phyloP scores from a whole-genome alignment of 805 yeast genomes.

The Kodamaea neixiangensis region DNA sequence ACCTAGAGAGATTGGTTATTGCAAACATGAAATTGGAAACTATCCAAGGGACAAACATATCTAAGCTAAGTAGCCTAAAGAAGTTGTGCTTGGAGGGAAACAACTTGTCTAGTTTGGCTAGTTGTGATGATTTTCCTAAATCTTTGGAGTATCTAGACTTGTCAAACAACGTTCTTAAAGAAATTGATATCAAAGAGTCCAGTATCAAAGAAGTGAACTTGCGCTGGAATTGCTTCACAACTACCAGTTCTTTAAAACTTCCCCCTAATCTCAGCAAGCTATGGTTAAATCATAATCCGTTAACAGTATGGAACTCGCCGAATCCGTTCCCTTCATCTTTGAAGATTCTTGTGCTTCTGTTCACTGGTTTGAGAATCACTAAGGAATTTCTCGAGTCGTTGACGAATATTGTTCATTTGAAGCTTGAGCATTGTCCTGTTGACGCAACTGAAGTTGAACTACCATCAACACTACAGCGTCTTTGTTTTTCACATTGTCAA shows the following conservation, averaged over 20 bases:
- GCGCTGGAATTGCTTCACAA: constrained; percentile 1
- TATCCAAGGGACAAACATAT: not conserved
- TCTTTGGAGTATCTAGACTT: not conserved
- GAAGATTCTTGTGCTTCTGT: constrained; percentile 1
- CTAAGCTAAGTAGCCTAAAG: not conserved
- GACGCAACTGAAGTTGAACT: not conserved
- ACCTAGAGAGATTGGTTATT: not conserved
- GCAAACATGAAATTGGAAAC: not conserved
- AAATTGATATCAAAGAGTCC: not conserved
- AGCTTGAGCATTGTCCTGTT: not conserved
- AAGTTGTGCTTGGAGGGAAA: constrained; percentile 5
- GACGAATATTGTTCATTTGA: not conserved
- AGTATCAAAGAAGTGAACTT: not conserved
- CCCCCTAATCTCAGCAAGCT: not conserved
- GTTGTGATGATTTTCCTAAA: not conserved
- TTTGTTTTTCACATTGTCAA: constrained; percentile 2
- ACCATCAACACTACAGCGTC: not conserved
- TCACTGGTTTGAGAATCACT: not conserved
- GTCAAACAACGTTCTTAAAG: not conserved
- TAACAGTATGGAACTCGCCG: not conserved
- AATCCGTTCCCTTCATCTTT: not conserved
- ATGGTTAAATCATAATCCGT: constrained; percentile 6
- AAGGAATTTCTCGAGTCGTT: constrained; percentile 1
- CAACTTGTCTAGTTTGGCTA: not conserved
- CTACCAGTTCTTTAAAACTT: not conserved